Evolutionary conservation across 2,329 filamentous ascomycete species (phyloP).

Genomic region (Colletotrichum viniferum): DNA sequence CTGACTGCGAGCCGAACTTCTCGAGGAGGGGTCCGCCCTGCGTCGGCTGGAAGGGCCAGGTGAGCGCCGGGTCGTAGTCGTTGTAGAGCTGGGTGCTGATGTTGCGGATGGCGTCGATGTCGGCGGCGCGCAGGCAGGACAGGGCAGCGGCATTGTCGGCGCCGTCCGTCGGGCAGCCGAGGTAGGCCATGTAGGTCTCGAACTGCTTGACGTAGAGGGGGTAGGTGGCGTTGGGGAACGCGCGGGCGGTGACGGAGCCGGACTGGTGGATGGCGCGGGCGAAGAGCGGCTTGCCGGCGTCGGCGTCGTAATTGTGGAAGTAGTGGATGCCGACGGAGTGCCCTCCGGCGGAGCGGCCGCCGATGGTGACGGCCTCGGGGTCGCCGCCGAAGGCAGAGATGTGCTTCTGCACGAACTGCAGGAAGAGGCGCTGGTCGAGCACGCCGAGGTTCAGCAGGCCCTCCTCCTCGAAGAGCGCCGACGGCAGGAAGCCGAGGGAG

Average conservation of each 20-base stretch:
- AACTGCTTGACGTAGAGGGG: slow-evolving; percentile 54
- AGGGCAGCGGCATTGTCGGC: slow-evolving; percentile 54
- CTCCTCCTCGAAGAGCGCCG: slow-evolving; percentile 58
- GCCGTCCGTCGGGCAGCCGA: slow-evolving; percentile 53
- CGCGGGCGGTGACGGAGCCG: slow-evolving; percentile 50
- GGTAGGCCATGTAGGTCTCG: slow-evolving; percentile 53
- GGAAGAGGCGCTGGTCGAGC: slow-evolving; percentile 62
- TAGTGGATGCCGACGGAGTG: slow-evolving; percentile 70
- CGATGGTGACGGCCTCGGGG: slow-evolving; percentile 66
- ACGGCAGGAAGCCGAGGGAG: slow-evolving; percentile 66
- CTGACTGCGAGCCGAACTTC: slow-evolving; percentile 47
- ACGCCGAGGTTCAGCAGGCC: slow-evolving; percentile 64
- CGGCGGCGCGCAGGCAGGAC: slow-evolving; percentile 54
- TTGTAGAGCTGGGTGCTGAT: slow-evolving; percentile 61
- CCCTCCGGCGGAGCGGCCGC: slow-evolving; percentile 63
- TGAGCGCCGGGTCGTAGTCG: slow-evolving; percentile 61
- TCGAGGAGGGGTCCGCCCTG: slow-evolving; percentile 50
- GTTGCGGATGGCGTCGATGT: slow-evolving; percentile 59
- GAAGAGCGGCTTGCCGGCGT: slow-evolving; percentile 65
- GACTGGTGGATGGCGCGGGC: slow-evolving; percentile 70
- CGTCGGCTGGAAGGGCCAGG: slow-evolving; percentile 57
- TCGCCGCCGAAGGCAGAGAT: slow-evolving; percentile 71
- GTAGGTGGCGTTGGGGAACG: slow-evolving; percentile 30
- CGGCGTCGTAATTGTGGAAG: slow-evolving; percentile 63
- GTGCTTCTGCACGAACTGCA: slow-evolving; percentile 69